Conservation (phyloP, 257 asterid species). For the Fraxinus cuspidata region DNA sequence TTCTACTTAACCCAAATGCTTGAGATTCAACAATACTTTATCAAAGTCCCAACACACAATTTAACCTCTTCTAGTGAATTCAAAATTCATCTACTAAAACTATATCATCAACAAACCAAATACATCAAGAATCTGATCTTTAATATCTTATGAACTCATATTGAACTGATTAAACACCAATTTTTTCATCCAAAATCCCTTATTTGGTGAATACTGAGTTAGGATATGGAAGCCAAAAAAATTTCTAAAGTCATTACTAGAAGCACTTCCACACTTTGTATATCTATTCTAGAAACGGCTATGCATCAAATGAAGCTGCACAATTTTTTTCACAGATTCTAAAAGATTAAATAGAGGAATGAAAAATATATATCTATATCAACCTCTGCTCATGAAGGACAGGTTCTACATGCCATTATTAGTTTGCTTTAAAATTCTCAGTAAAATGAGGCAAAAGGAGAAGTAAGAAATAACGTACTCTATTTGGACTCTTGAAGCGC, state of each 20-base stretch:
- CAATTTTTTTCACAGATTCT: background rate
- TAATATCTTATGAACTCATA: background rate
- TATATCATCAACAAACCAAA: background rate
- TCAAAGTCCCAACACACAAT: background rate
- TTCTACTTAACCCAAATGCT: background rate
- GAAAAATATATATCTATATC: background rate
- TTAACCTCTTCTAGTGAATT: background rate
- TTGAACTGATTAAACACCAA: background rate
- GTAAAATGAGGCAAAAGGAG: background rate
- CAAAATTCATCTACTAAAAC: background rate
- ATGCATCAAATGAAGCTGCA: background rate
- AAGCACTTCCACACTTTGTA: background rate
- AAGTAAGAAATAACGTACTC: constrained; percentile 43
- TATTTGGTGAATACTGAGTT: background rate
- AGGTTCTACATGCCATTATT: background rate
- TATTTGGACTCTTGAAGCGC: constrained; percentile 56
- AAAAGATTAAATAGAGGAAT: background rate
- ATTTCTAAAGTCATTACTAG: background rate
- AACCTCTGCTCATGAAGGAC: background rate
- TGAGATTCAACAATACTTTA: background rate
- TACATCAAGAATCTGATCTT: background rate
- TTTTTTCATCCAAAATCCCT: background rate
- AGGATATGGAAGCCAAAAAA: background rate
- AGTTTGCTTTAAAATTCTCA: background rate
- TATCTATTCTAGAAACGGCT: background rate